Base-by-base conservation (phyloP, 2,329 filamentous ascomycete genomes). In the Ophiocordyceps camponoti-rufipedis region DNA sequence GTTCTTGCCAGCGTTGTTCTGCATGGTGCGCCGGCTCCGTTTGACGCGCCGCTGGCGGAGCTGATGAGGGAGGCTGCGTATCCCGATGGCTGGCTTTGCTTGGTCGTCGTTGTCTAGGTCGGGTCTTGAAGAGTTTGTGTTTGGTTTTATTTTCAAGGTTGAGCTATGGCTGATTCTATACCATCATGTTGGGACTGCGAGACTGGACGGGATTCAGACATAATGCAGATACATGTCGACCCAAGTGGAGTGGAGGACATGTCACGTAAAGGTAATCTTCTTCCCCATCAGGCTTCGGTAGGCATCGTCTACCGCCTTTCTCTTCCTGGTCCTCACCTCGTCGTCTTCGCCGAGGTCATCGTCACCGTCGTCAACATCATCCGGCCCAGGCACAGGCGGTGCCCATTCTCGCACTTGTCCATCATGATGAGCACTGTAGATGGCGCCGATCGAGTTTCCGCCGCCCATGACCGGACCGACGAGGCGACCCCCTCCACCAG, bases 51-150 rank as follows among this genome's bases (percentile, higher is more conserved):
- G 23, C 62, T 98, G 16, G 83, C 86, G 56, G 89, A 95, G 42
- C 60, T 98, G 47, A 83, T 91, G 64, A 74, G 79, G 47, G 82
- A 82, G 55, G 82, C 84, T 4, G 78, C 85, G 2, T 96, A 95
- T 67, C 79, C 86, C 0, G 91, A 98, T 63, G 91, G 91, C 0
- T 98, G 88, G 82, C 62, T 94, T 28, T 85, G 86, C 60, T 63
- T 95, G 40, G 83, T 86, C 45, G 74, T 95, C 5, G 72, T 80
- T 18, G 81, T 93, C 67, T 42, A 19, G 18, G 14, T 18, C 31
- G 29, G 14, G 19, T 29, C 39, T 28, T 6, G 33, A 19, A 2
- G n/a, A 39, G 18, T 10, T 18, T 11, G 35, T 16, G n/a, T 10
- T 10, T 9, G 2, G n/a, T 18, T 39, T 19, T 39, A 1, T 9